Conservation (phyloP, 2,329 filamentous ascomycete genomes). For the Hypomyces rosellus region DNA sequence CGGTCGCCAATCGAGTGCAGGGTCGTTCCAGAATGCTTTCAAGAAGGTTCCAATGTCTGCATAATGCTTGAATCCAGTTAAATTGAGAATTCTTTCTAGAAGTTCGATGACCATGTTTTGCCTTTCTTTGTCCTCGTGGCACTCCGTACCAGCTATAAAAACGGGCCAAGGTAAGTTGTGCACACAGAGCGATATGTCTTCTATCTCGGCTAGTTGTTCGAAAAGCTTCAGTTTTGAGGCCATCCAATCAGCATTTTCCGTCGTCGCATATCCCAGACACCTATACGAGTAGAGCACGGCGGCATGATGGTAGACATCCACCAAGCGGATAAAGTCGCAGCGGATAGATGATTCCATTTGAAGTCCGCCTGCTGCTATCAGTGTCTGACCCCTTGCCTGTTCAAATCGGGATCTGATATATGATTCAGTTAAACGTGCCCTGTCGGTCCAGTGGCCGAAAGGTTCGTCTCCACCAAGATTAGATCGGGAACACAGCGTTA, state of each 20-base stretch:
- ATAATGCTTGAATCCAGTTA: slow-evolving; percentile 20
- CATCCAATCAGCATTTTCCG: slow-evolving; percentile 13
- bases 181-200: slow-evolving; percentile 18
- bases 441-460: background rate
- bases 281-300: slow-evolving; percentile 22
- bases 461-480: slow-evolving; percentile 1
- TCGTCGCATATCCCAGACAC: slow-evolving; percentile 17
- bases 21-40: slow-evolving; percentile 20
- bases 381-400: slow-evolving; percentile 20
- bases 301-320: slow-evolving; percentile 24
- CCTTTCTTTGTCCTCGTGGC: slow-evolving; percentile 16
- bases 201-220: slow-evolving; percentile 18
- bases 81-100: slow-evolving; percentile 14
- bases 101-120: slow-evolving; percentile 16
- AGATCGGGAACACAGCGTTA: slow-evolving; percentile 17
- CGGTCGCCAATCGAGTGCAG: slow-evolving; percentile 20
- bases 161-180: slow-evolving; percentile 26
- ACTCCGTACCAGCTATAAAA: slow-evolving; percentile 24
- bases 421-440: background rate
- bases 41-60: slow-evolving; percentile 19
- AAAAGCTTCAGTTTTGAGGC: slow-evolving; percentile 16
- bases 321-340: slow-evolving; percentile 22
- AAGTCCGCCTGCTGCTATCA: slow-evolving; percentile 21
- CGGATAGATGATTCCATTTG: slow-evolving; percentile 15
- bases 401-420: slow-evolving; percentile 18